Conservation (phyloP, 1,284 basidiomycete species). For the Sporisorium scitamineum region DNA sequence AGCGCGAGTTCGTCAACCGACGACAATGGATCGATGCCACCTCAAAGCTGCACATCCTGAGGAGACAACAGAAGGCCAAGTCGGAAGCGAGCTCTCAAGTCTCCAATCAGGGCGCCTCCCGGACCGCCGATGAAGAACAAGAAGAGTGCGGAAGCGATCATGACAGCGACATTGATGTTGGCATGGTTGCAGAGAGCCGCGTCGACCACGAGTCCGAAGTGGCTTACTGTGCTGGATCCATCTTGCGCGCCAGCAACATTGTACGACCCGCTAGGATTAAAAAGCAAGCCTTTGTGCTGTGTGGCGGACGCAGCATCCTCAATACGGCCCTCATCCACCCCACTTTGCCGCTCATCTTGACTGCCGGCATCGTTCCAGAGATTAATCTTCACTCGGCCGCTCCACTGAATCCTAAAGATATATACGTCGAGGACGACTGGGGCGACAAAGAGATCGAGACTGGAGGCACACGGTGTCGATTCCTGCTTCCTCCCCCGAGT, state of each 20-base stretch:
- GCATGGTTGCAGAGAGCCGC: constrained; percentile 7
- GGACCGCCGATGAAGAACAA: background rate
- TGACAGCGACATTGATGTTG: constrained; percentile 6
- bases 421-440: background rate
- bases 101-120: too few species aligned
- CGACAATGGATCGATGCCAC: constrained; percentile 17
- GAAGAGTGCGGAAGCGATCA: background rate
- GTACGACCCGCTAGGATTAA: constrained; percentile 32
- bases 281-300: constrained; percentile 20
- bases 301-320: constrained; percentile 35
- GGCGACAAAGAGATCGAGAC: background rate
- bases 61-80: background rate
- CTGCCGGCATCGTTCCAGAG: constrained; percentile 24
- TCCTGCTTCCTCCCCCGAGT: constrained; percentile 5
- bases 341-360: constrained; percentile 31
- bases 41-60: constrained; percentile 6
- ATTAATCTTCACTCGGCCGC: constrained; percentile 28
- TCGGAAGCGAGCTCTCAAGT: background rate
- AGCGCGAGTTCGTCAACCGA: constrained; percentile 26
- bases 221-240: constrained; percentile 19
- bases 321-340: constrained; percentile 43
- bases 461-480: constrained; percentile 19
- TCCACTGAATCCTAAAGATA: background rate
- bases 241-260: constrained; percentile 15
- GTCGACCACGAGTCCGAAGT: constrained; percentile 29